A percentile compares a stretch with the other conserved stretches of the same genome.
These are phyloP conservation scores for Monosporozyma aerobia DNA, from an alignment of 805 yeast genomes.

Conservation along the genomic window DNA sequence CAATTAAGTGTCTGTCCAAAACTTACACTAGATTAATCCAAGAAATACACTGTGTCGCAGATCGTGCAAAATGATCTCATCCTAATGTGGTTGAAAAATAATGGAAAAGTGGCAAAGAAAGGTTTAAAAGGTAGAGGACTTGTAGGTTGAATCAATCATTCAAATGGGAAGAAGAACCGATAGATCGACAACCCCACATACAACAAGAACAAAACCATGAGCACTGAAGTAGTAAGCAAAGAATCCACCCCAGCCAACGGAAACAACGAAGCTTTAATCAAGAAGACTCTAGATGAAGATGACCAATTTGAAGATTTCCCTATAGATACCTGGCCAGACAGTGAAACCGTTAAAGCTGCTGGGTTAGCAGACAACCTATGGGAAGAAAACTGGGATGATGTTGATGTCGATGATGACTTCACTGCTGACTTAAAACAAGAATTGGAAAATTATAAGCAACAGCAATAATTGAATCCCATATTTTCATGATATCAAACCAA, in stretches of 20 bases:
- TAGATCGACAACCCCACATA: not conserved
- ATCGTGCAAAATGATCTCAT: not conserved
- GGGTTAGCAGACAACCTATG: slow-evolving; percentile 57
- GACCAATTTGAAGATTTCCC: slow-evolving; percentile 98
- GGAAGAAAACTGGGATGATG: slow-evolving; percentile 98
- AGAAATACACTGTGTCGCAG: not conserved
- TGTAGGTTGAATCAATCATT: not conserved
- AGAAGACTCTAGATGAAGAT: slow-evolving; percentile 72
- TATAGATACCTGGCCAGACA: slow-evolving; percentile 73
- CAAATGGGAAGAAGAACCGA: not conserved
- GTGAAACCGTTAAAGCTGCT: slow-evolving; percentile 41
- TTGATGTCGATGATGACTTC: slow-evolving; percentile 86
- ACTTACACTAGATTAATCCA: no score
- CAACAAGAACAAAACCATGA: not conserved
- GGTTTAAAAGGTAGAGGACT: not conserved
- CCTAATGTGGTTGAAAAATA: not conserved
- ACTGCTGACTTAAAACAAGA: slow-evolving; percentile 58
- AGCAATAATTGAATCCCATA: not conserved
- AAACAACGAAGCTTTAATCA: not conserved
- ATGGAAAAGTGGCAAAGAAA: not conserved
- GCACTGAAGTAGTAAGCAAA: not conserved
- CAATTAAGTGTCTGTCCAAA: no score
- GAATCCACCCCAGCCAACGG: not conserved
- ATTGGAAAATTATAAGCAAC: slow-evolving; percentile 10
- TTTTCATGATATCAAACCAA: not conserved